phyloP scores from a whole-genome alignment of 805 yeast genomes.

The Metschnikowia proteae region DNA sequence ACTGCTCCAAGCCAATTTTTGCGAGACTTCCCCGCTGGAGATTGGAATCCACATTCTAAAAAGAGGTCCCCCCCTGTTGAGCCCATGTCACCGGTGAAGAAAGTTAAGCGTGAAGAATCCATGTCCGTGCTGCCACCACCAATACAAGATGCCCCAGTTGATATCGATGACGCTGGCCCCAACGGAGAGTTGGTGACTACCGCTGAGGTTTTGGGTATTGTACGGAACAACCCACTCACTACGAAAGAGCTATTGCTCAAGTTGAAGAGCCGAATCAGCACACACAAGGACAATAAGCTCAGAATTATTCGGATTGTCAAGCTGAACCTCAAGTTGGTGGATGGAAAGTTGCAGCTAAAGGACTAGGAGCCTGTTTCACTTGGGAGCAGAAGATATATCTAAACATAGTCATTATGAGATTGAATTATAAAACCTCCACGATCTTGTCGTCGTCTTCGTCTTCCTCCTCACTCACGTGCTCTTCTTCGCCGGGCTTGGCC shows the following conservation, averaged over 20 bases:
- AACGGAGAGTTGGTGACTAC: slow-evolving; percentile 54
- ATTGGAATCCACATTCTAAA: slow-evolving; percentile 72
- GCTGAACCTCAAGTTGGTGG: slow-evolving; percentile 52
- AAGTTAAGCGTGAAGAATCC: slow-evolving; percentile 33
- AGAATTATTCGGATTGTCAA: slow-evolving; percentile 56
- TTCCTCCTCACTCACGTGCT: slow-evolving; percentile 42
- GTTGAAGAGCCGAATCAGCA: slow-evolving; percentile 58
- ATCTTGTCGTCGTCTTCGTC: slow-evolving; percentile 48
- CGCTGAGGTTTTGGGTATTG: slow-evolving; percentile 64
- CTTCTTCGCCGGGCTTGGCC: slow-evolving; percentile 34
- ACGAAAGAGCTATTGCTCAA: slow-evolving; percentile 60
- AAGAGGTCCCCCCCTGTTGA: slow-evolving; percentile 26
- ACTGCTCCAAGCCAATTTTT: slow-evolving; percentile 62
- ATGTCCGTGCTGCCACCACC: slow-evolving; percentile 13
- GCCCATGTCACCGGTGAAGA: slow-evolving; percentile 34
- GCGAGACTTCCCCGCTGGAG: slow-evolving; percentile 68
- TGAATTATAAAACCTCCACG: slow-evolving; percentile 46
- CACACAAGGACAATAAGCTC: slow-evolving; percentile 60
- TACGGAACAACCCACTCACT: slow-evolving; percentile 53
- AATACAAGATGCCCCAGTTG: slow-evolving; percentile 14
- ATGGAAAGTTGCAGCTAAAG: slow-evolving; percentile 43
- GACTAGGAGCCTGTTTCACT: slow-evolving; percentile 16
- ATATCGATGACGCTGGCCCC: slow-evolving; percentile 36
- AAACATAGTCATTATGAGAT: not conserved
- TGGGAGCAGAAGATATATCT: not conserved